A percentile compares a stretch with the other conserved stretches of the same genome.
These are phyloP conservation scores for Trichomonascus vanleenenianus DNA, from an alignment of 805 yeast genomes.

Conservation along the genomic window DNA sequence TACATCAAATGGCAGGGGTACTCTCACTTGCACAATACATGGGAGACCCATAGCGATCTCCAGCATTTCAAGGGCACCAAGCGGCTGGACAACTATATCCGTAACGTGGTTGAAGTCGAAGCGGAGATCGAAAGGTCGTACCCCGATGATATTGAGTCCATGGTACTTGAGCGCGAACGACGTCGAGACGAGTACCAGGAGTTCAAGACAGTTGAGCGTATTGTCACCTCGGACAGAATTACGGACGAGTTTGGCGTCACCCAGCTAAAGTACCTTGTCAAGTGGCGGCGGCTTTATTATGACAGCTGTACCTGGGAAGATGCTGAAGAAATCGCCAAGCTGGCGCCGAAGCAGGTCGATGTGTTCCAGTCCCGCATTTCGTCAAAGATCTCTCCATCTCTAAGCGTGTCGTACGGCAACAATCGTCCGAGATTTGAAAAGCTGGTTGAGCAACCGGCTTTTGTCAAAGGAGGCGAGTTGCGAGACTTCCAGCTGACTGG, in stretches of 20 bases:
- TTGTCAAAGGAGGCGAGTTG: conserved; percentile 81
- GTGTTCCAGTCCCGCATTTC: conserved; percentile 73
- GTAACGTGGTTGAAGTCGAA: conserved; percentile 65
- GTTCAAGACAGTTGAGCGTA: conserved; percentile 79
- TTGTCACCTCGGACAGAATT: conserved; percentile 73
- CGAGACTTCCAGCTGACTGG: conserved; percentile 98
- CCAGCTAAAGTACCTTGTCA: conserved; percentile 73
- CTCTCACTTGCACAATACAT: conserved; percentile 90
- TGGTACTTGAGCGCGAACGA: conserved; percentile 87
- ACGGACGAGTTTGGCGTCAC: conserved; percentile 44
- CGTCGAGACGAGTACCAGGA: conserved; percentile 77
- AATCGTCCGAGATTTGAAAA: conserved; percentile 87
- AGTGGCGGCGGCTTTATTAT: conserved; percentile 89
- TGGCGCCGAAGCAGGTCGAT: conserved; percentile 78
- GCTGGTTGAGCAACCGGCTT: conserved; percentile 76
- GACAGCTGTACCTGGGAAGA: conserved; percentile 97
- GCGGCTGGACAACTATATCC: conserved; percentile 83
- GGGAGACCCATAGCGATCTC: conserved; percentile 64
- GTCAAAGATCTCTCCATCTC: conserved; percentile 76
- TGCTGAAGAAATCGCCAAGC: conserved; percentile 75
- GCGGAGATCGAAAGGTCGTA: conserved; percentile 63
- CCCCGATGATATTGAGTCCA: conserved; percentile 87
- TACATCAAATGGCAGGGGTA: conserved; percentile 73
- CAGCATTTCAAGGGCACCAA: conserved; percentile 61
- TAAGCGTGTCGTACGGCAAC: conserved; percentile 67